A percentile compares a stretch with the other conserved stretches of the same genome.
phyloP scores from a whole-genome alignment of 1,284 basidiomycete species.

The Cutaneotrichosporon cutaneum region DNA sequence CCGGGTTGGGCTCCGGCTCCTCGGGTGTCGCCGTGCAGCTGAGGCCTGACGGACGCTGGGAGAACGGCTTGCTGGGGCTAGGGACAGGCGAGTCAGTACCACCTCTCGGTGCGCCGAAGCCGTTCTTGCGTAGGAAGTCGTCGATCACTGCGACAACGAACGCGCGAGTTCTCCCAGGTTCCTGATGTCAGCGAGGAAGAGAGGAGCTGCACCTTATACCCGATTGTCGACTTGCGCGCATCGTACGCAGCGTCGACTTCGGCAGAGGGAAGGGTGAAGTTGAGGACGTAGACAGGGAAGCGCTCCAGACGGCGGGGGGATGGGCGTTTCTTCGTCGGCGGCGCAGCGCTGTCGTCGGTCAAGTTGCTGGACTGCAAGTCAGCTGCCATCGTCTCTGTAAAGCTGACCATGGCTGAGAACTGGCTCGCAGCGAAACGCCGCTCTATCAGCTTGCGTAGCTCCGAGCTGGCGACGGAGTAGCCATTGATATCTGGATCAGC shows the following conservation, averaged over 20 bases:
- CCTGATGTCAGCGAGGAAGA: conserved; percentile 51
- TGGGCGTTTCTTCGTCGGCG: conserved; percentile 54
- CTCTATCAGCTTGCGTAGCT: conserved; percentile 70
- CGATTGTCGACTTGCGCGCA: conserved; percentile 67
- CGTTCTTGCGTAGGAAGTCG: conserved; percentile 65
- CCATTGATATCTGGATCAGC: conserved; percentile 68
- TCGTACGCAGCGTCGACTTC: conserved; percentile 74
- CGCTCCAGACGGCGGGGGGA: conserved; percentile 71
- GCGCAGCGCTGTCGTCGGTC: conserved; percentile 11
- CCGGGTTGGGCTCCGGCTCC: not conserved
- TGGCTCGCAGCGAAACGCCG: conserved; percentile 57
- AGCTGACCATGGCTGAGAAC: conserved; percentile 30
- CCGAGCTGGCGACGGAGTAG: conserved; percentile 63
- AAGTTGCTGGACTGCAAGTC: conserved; percentile 48
- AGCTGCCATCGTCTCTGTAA: conserved; percentile 5
- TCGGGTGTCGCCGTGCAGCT: not conserved
- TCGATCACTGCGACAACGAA: conserved; percentile 64
- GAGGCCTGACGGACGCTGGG: not conserved
- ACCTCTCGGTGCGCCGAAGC: conserved; percentile 53
- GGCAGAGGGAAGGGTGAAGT: conserved; percentile 64
- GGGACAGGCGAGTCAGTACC: not conserved
- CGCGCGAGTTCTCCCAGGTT: conserved; percentile 57
- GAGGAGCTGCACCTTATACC: conserved; percentile 61
- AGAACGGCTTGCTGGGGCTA: not conserved
- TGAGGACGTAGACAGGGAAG: conserved; percentile 75